These are phyloP conservation scores for Agrocybe pediades DNA, from an alignment of 768 basidiomycete genomes.

Conservation along the genomic window DNA sequence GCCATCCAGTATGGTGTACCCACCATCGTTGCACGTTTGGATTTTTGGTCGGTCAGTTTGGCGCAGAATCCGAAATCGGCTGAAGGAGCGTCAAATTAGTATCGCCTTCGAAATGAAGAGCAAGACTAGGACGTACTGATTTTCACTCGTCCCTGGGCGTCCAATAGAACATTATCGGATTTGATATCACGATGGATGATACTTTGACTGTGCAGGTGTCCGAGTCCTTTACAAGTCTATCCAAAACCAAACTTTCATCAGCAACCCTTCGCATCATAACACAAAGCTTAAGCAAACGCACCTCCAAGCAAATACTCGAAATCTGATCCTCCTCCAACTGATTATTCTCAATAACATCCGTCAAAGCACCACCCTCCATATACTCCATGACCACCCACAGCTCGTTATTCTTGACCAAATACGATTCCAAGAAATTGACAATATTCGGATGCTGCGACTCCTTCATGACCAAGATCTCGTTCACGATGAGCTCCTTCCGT, in stretches of 20 bases:
- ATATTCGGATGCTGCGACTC: constrained; percentile 97
- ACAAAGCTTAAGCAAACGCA: constrained; percentile 37
- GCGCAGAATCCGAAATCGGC: constrained; percentile 98
- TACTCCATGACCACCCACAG: constrained; percentile 99
- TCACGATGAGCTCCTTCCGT: constrained; percentile 95
- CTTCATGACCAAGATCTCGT: constrained; percentile 98
- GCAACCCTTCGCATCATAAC: neutral
- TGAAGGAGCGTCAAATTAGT: constrained; percentile 30
- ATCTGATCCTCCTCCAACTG: constrained; percentile 95
- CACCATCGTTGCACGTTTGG: constrained; percentile 97
- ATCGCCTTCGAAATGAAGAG: neutral
- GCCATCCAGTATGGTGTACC: constrained; percentile 99
- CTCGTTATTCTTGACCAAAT: constrained; percentile 84
- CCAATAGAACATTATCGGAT: constrained; percentile 93
- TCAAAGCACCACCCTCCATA: constrained; percentile 97
- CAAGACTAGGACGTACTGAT: constrained; percentile 70
- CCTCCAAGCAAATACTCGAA: constrained; percentile 88
- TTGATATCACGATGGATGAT: constrained; percentile 99
- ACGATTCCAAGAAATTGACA: constrained; percentile 92
- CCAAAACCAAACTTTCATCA: neutral
- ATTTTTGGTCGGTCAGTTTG: constrained; percentile 94
- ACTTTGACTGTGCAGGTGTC: constrained; percentile 89
- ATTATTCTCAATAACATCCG: constrained; percentile 98
- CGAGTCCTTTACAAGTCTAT: constrained; percentile 93
- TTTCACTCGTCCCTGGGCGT: constrained; percentile 91